Base-by-base conservation (phyloP, 1,284 basidiomycete species). In the Tilletia indica region DNA sequence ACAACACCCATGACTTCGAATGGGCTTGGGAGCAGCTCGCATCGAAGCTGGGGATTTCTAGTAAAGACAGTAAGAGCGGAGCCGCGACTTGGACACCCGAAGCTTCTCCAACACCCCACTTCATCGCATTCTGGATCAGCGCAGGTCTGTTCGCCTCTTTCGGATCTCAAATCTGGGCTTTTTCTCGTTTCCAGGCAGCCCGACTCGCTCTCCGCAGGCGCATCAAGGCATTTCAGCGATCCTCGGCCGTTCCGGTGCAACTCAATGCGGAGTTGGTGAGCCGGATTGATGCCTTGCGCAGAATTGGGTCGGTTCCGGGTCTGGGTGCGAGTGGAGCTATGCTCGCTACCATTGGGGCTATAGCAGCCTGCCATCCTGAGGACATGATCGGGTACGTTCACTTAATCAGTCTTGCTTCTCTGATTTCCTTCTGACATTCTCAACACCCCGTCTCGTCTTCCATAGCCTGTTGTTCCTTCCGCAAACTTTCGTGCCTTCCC, bases 111-210 rank as follows among this genome's bases (percentile, higher is more conserved):
- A 56, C 76, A 63, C 69, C 81, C 76, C 68, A 78, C 72, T 71
- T 78, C 61, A 9, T 73, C 3, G 72, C 79, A 49, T 71, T 75
- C 74, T 82, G 21, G 19, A 19, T 54, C 51, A 16, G 8, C 51
- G 51, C 51, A n/a, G 36, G 25, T 11, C 21, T 54, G 8, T 11
- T 19, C 6, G 51, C 19, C 51, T 54, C 51, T 19, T 25, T 54
- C 51, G 51, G 51, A 11, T 54, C 51, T 25, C 51, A 54, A 4
- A 11, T 54, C 21, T 54, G 51, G 51, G 51, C 51, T 2, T 19
- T 25, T 19, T 11, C 19, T 3, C 51, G 51, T 8, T 54, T 54
- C 16, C 51, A 19, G 6, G 6, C 6, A 11, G 51, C 51, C 21
- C 51, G 51, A 19, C 16, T 19, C n/a, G 51, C 16, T 8, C 8